Base-by-base conservation (phyloP, 108 stramenopile genomes). In the Skeletonema potamos region DNA sequence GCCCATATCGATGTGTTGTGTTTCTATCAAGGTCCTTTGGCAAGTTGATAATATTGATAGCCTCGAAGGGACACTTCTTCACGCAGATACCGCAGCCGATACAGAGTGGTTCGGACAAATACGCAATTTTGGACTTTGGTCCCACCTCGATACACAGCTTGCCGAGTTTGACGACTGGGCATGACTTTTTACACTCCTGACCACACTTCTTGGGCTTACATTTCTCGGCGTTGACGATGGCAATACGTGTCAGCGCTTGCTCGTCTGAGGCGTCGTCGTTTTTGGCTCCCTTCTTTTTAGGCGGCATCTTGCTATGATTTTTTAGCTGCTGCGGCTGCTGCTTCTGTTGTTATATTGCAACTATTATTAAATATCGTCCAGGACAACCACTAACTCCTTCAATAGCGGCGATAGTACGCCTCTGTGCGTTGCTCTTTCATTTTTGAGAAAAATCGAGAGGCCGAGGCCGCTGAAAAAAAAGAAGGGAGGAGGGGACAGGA, bases 61-160 rank as follows among this genome's bases (percentile, higher is more conserved):
- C 99, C 62, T 94, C 97, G 72, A 98, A 98, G 18, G 99, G 99
- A 71, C 99, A 99, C 68, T 92, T 92, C 82, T 99, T 98, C 6
- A 98, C 97, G 75, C 99, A 99, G 56, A 99, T 98, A 80, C 97
- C 97, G 69, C 99, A 99, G 27, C 98, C 94, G 61, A 95, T 95
- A 65, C 94, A 95, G 22, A 95, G 83, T 58, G 94, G 94, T 67
- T 97, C 96, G 32, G 91, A 87, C 62, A 96, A 89, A 75, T 94
- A 97, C 1, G 96, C 91, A 30, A 97, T 67, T 72, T 97, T 97
- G 73, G 87, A 87, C 58, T 90, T 95, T 55, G 88, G 89, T 6
- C 81, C 84, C 51, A 98, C 98, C 75, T 98, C 96, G 62, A 98
- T 98, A 74, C 98, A 98, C 8, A 94, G 90, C 79, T 98, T 98